Percentiles rank a stretch among this genome's conserved stretches.
phyloP scores from a whole-genome alignment of 139 green algal genomes.

The Chlamydomonas asymmetrica region DNA sequence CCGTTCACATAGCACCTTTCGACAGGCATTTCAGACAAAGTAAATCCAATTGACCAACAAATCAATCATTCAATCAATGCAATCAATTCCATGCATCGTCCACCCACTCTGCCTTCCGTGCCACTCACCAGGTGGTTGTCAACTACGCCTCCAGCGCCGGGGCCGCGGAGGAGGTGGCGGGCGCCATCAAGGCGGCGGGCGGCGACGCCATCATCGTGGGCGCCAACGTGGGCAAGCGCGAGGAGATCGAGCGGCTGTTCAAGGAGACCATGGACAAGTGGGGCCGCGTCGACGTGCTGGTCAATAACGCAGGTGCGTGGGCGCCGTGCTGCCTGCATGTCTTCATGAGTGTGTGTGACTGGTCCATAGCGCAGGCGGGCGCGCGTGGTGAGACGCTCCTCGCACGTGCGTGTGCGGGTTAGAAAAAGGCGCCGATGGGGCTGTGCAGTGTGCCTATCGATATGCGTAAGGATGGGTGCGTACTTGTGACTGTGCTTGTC shows the following conservation, averaged over 20 bases:
- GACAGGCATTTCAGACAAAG: too few relatives aligned
- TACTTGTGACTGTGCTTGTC: too few relatives aligned
- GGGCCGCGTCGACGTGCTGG: constrained; percentile 94
- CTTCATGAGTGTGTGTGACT: too few relatives aligned
- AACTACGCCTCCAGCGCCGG: constrained; percentile 81
- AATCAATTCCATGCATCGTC: background rate
- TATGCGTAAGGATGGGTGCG: background rate
- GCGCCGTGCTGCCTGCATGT: too few relatives aligned
- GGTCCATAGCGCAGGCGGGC: too few relatives aligned
- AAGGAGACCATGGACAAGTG: constrained; percentile 76
- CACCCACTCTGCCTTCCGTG: background rate
- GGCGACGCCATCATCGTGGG: constrained; percentile 82
- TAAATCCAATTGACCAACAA: background rate
- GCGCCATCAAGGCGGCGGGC: constrained; percentile 58
- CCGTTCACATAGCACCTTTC: too few relatives aligned
- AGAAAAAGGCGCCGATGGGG: background rate
- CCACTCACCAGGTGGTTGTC: constrained; percentile 66
- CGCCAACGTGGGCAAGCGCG: constrained; percentile 72
- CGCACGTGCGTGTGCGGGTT: too few relatives aligned
- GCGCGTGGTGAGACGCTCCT: too few relatives aligned
- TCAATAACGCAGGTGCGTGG: constrained; percentile 94
- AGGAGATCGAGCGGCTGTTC: constrained; percentile 78
- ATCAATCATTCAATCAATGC: background rate
- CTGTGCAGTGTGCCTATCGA: background rate
- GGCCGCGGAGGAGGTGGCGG: constrained; percentile 85